Base-by-base conservation (phyloP, 257 asterid species). In the Avicennia marina region DNA sequence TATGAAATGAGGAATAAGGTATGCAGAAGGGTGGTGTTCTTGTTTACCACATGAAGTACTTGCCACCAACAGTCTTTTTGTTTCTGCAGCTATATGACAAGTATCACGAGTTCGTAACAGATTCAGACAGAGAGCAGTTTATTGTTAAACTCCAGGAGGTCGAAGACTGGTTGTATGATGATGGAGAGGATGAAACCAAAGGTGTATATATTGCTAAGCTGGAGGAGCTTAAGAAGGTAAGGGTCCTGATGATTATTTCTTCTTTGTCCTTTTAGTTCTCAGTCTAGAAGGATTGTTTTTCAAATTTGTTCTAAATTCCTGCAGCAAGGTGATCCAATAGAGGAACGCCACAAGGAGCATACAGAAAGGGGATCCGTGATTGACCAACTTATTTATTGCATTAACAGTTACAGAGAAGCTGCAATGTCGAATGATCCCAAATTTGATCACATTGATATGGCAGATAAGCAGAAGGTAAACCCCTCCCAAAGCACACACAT, bases 121-220 rank as follows among this genome's bases (percentile, higher is more conserved):
- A 93, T 3, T 31, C 83, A 1, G 99, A 86, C 61, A 84, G 80
- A 70, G 96, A 84, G 56, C 89, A 75, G 62, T 68, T 93, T 22
- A 78, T 81, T 38, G 68, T 78, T 44, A 73, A 47, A 69, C 95
- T 89, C 27, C 98, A 93, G 81, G 91, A 82, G 78, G 87, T 80
- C 15, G 98, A 93, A 72, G 96, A 93, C 69, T 93, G 98, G 98
- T 70, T 93, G 56, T 93, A 93, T 16, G 97, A 93, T 62, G 98
- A 84, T 43, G 98, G 98, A 0, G 98, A 89, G 70, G 98, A 93
- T 67, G 98, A 93, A 71, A 84, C 85, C n/a, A 79, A 79, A 69
- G 85, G 82, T 5, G 85, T 79, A 3, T 90, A 90, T 34, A 21
- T 83, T 39, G 87, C 98, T 44, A 85, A 90, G 67, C 83, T 90